These are phyloP conservation scores for Pulveroboletus frians DNA, from an alignment of 768 basidiomycete species.

Conservation along the genomic window DNA sequence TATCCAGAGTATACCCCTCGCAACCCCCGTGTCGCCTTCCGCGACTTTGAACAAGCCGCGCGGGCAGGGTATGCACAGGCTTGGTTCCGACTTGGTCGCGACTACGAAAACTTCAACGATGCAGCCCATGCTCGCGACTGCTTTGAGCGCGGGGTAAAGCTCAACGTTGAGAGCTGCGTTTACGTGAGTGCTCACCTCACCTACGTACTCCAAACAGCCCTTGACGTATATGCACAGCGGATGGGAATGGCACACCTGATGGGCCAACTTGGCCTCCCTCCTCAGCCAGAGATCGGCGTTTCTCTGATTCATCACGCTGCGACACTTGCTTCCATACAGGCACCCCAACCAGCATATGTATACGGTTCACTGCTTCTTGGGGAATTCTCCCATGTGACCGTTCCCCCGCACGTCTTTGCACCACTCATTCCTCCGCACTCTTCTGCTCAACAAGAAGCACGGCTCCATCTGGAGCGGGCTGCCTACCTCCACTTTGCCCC, in stretches of 20 bases:
- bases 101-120: constrained; percentile 88
- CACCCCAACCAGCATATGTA: constrained; percentile 84
- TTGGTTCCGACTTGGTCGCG: constrained; percentile 89
- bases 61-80: constrained; percentile 70
- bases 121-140: constrained; percentile 69
- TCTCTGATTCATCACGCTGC: constrained; percentile 77
- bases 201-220: not conserved
- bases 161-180: constrained; percentile 70
- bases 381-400: constrained; percentile 68
- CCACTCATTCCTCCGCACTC: constrained; percentile 51
- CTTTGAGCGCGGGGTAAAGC: constrained; percentile 76
- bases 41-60: constrained; percentile 84
- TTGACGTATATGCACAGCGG: constrained; percentile 43
- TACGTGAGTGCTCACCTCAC: constrained; percentile 51
- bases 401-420: constrained; percentile 47
- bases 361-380: constrained; percentile 81
- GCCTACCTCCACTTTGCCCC: constrained; percentile 83
- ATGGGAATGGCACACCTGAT: constrained; percentile 91
- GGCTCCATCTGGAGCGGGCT: constrained; percentile 73
- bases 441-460: constrained; percentile 53
- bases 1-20: constrained; percentile 60
- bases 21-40: constrained; percentile 77
- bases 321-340: constrained; percentile 62
- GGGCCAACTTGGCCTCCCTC: constrained; percentile 70
- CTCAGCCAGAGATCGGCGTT: constrained; percentile 53